Evolutionary conservation across 2,329 filamentous ascomycete species (phyloP).

Genomic region (Raffaelea albimanens): DNA sequence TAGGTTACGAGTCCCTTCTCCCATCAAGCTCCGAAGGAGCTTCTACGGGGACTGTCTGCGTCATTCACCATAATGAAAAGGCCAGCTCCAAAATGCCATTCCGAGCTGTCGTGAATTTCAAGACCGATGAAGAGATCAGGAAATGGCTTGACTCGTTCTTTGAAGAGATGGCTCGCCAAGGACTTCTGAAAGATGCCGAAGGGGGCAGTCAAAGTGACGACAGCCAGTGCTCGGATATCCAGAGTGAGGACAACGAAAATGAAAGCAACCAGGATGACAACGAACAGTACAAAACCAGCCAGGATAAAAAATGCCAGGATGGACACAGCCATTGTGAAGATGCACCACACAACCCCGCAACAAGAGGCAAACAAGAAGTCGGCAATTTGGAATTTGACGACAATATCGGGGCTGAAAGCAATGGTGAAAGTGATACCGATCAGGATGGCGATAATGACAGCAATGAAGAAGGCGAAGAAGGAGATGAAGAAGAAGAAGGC

Average conservation of each 20-base stretch:
- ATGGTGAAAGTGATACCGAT: not conserved
- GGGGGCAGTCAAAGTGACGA: not conserved
- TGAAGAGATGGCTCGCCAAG: not conserved
- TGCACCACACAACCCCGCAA: no score
- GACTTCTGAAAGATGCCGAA: not conserved
- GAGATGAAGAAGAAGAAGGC: no score
- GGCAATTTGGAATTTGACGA: no score
- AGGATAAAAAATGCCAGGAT: no score
- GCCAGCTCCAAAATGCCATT: not conserved
- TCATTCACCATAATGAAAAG: not conserved
- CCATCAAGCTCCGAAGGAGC: slow-evolving; percentile 8
- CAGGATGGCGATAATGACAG: no score
- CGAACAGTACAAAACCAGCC: no score
- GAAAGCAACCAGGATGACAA: no score
- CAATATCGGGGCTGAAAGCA: no score
- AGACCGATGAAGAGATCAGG: not conserved
- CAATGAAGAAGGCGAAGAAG: no score
- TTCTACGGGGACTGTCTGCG: slow-evolving; percentile 2
- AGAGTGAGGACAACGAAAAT: not conserved
- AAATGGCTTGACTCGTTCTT: slow-evolving; percentile 4
- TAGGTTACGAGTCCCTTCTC: slow-evolving; percentile 5
- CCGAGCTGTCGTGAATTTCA: slow-evolving; percentile 1
- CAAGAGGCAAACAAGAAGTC: no score
- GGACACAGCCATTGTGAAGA: no score
- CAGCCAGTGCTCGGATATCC: not conserved